phyloP scores from a whole-genome alignment of 2,329 filamentous ascomycete genomes.

The Diplocarpon rosae region DNA sequence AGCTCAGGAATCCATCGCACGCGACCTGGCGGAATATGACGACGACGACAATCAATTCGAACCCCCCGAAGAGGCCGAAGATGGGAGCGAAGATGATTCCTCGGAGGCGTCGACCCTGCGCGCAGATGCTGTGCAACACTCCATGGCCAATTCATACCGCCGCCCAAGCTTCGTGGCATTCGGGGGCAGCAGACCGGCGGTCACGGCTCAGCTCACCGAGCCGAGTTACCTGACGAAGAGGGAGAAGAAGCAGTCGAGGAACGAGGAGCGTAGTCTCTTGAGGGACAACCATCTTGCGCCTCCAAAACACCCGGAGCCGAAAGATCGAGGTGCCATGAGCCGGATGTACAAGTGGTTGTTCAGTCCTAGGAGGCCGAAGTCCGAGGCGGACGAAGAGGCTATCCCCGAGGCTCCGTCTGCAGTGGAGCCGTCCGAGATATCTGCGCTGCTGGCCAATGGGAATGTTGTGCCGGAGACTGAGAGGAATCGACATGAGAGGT shows the following conservation, averaged over 20 bases:
- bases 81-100: conserved; percentile 35
- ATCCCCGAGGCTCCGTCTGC: conserved; percentile 10
- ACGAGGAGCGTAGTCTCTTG: conserved; percentile 49
- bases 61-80: conserved; percentile 29
- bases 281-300: conserved; percentile 56
- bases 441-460: conserved; percentile 31
- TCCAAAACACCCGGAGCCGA: conserved; percentile 39
- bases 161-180: conserved; percentile 68
- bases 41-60: conserved; percentile 39
- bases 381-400: conserved; percentile 32
- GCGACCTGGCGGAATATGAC: conserved; percentile 54
- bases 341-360: conserved; percentile 35
- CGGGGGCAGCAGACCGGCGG: conserved; percentile 57
- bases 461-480: conserved; percentile 30
- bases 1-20: conserved; percentile 52
- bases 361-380: conserved; percentile 42
- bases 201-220: conserved; percentile 41
- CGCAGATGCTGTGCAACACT: conserved; percentile 30
- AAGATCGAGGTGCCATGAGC: conserved; percentile 28
- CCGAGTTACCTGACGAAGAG: conserved; percentile 38
- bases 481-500: conserved; percentile 40
- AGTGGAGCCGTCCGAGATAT: conserved; percentile 30
- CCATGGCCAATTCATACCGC: conserved; percentile 57
- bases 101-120: conserved; percentile 29
- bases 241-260: conserved; percentile 45